Percentiles rank a stretch among this genome's conserved stretches.
Conservation (phyloP, 345 rosid genomes). For the Camelina neglecta region DNA sequence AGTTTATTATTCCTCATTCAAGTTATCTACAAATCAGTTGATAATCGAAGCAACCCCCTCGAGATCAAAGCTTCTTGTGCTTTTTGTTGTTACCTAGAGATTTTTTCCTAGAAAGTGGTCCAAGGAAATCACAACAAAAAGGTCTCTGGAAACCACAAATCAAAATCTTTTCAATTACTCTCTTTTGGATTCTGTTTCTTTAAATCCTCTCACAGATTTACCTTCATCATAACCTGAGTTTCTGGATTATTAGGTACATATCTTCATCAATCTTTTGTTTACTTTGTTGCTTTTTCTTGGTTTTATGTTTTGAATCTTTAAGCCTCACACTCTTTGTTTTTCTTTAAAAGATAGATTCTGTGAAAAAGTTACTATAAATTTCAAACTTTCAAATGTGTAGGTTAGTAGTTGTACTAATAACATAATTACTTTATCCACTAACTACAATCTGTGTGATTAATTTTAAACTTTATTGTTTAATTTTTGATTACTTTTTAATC, state of each 20-base stretch:
- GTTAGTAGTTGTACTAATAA: conserved; percentile 6
- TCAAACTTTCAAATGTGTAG: not conserved
- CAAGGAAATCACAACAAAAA: conserved; percentile 28
- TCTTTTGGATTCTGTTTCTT: not conserved
- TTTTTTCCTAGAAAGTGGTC: conserved; percentile 19
- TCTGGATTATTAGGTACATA: conserved; percentile 32
- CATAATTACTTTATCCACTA: conserved; percentile 33
- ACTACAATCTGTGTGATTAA: not conserved
- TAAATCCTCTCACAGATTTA: not conserved
- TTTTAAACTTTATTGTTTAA: conserved; percentile 10
- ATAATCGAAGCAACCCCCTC: conserved; percentile 25
- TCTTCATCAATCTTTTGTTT: conserved; percentile 13
- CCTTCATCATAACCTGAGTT: conserved; percentile 7
- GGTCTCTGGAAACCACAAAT: not conserved
- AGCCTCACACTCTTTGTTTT: not conserved
- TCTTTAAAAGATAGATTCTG: conserved; percentile 6
- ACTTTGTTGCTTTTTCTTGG: not conserved
- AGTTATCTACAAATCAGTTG: conserved; percentile 12
- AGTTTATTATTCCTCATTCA: too few relatives aligned
- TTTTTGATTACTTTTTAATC: conserved; percentile 10
- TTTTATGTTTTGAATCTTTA: conserved; percentile 17
- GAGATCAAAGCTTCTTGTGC: conserved; percentile 25
- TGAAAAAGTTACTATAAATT: not conserved
- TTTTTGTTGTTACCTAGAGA: conserved; percentile 33
- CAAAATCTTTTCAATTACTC: not conserved